Evolutionary conservation across 257 asterid species (phyloP).

Genomic region (Solanum tarapatanum): DNA sequence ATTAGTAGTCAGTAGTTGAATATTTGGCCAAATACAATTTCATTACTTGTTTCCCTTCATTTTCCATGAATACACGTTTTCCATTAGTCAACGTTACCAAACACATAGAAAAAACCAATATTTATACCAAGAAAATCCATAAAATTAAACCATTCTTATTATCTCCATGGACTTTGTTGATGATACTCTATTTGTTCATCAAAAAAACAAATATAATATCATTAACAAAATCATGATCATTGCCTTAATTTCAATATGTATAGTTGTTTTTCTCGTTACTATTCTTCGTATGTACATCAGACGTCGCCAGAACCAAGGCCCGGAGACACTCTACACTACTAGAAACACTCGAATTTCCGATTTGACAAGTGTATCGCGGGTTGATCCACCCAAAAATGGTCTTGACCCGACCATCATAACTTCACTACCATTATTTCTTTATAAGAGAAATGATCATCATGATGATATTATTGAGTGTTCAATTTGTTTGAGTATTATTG

Average conservation of each 20-base stretch:
- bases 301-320: constrained; percentile 47
- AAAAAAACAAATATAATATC: constrained; percentile 1
- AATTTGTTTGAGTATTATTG: constrained; percentile 51
- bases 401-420: constrained; percentile 45
- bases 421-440: constrained; percentile 36
- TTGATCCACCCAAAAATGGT: constrained; percentile 43
- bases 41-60: background rate
- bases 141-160: background rate
- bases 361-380: constrained; percentile 5
- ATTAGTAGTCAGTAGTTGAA: constrained; percentile 23
- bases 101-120: background rate
- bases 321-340: background rate
- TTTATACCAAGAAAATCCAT: background rate
- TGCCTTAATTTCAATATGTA: constrained; percentile 47
- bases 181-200: background rate
- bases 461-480: constrained; percentile 37
- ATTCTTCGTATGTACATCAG: constrained; percentile 62
- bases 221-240: constrained; percentile 53
- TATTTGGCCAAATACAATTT: background rate
- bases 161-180: constrained; percentile 24
- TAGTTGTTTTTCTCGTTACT: constrained; percentile 37
- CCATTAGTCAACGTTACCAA: background rate
- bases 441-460: constrained; percentile 2
- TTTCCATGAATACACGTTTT: background rate
- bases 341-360: constrained; percentile 7